Evolutionary conservation across 1,284 basidiomycete genomes (phyloP), one percentile per base, ranked within the genome.

Genomic region (Rhodofomes roseus): DNA sequence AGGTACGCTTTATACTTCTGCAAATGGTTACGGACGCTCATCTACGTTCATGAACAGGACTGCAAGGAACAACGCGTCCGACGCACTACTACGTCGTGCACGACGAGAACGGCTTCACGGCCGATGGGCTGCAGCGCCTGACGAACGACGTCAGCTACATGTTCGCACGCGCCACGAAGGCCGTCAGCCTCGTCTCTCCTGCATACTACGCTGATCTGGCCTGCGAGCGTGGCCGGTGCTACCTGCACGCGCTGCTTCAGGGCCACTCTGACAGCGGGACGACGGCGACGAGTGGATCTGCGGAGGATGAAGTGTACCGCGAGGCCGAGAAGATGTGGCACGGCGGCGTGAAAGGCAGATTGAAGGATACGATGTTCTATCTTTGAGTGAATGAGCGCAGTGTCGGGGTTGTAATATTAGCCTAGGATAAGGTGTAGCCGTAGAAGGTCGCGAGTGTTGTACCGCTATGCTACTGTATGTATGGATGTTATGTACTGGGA

Each of bases 21-120:
- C 23, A 1, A 25, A 34, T 34, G 31, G 46, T 2, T 22, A 22
- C 39, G 18, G 23, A 25, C 22, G 9, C 31, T 56, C n/a, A 41
- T 53, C 54, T 54, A 39, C 29, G 22, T 11, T 44, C 2, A 4
- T 34, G 1, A 22, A 27, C 48, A 68, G 67, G 72, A 1, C 67
- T 79, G 23, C 77, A 79, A 60, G 77, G 77, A 57, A 89, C 83
- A 12, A 84, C 86, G 1, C 77, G 81, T 4, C 88, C 89, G 1
- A 91, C 89, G 0, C 90, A 92, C 66, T 92, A 92, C 73, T 87
- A 83, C 64, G 87, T 90, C 58, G 82, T 92, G 11, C 83, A 90
- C 66, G 85, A 91, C 69, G 85, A 90, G 65, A 89, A 87, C 57
- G 77, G 77, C 3, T 84, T 93, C 73, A 78, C 73, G 1, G 82